phyloP scores from a whole-genome alignment of 1,284 basidiomycete genomes.

The Rugosomyces carneus region DNA sequence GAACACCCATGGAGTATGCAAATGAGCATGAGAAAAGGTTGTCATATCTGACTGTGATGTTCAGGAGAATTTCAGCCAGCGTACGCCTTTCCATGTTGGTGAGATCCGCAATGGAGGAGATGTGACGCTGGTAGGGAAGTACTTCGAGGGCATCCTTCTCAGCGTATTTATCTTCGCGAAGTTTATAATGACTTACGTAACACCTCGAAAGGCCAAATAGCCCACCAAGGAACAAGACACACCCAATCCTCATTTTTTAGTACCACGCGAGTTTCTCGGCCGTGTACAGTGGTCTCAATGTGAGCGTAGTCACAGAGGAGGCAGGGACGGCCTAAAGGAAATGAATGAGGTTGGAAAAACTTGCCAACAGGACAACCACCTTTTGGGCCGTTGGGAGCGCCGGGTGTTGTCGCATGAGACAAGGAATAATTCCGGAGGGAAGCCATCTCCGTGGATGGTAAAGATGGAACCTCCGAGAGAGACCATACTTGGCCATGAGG shows the following conservation, averaged over 20 bases:
- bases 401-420: constrained; percentile 28
- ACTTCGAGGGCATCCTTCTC: constrained; percentile 37
- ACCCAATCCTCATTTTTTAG: constrained; percentile 77
- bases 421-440: constrained; percentile 55
- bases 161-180: neutral
- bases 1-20: constrained; percentile 96
- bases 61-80: constrained; percentile 63
- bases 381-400: constrained; percentile 52
- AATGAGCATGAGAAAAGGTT: constrained; percentile 85
- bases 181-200: constrained; percentile 41
- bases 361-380: constrained; percentile 26
- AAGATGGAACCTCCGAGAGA: constrained; percentile 66
- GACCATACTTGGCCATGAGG: constrained; percentile 95
- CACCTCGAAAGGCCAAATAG: constrained; percentile 91
- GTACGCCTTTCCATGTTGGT: constrained; percentile 51
- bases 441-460: constrained; percentile 61
- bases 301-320: constrained; percentile 84
- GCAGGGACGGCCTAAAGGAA: constrained; percentile 45
- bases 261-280: constrained; percentile 60
- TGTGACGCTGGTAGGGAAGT: constrained; percentile 73
- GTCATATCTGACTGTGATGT: constrained; percentile 74
- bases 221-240: constrained; percentile 94
- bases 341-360: neutral
- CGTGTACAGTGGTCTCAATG: constrained; percentile 50
- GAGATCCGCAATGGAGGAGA: constrained; percentile 65